These are phyloP conservation scores for Tetradesmus obliquus DNA, from an alignment of 139 green algal species.

Conservation along the genomic window DNA sequence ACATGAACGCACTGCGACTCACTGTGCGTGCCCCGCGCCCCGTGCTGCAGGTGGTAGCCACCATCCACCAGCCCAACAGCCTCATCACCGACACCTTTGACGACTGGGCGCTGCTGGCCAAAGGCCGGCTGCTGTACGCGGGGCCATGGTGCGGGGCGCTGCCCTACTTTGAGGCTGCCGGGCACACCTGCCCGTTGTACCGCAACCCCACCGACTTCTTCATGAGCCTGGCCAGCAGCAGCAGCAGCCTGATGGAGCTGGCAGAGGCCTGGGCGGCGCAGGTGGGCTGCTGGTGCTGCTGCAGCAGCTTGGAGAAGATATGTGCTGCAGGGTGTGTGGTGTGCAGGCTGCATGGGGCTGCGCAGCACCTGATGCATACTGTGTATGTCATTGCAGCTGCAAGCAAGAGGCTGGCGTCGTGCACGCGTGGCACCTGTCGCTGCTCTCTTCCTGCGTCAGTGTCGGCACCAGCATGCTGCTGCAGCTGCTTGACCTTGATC, in stretches of 20 bases:
- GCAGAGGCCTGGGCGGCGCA: background rate
- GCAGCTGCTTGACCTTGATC: no score
- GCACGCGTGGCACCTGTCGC: no score
- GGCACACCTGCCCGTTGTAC: constrained; percentile 66
- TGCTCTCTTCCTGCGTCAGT: no score
- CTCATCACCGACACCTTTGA: constrained; percentile 81
- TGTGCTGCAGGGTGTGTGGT: no score
- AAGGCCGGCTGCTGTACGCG: constrained; percentile 66
- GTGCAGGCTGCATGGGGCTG: no score
- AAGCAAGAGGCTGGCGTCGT: no score
- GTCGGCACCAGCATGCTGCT: no score
- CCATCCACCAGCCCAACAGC: constrained; percentile 83
- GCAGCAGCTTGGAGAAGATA: no score
- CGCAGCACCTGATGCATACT: no score
- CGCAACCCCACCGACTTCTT: constrained; percentile 79
- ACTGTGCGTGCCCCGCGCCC: background rate
- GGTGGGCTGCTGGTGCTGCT: background rate
- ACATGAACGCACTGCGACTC: background rate
- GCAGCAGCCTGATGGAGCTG: background rate
- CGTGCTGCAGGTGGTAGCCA: constrained; percentile 57
- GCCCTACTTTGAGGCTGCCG: constrained; percentile 61
- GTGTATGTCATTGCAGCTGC: no score
- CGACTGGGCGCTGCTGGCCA: constrained; percentile 80
- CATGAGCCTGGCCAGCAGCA: constrained; percentile 46
- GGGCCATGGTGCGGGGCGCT: constrained; percentile 69